phyloP scores from a whole-genome alignment of 2,329 filamentous ascomycete species.

The Pseudocercospora ulei region DNA sequence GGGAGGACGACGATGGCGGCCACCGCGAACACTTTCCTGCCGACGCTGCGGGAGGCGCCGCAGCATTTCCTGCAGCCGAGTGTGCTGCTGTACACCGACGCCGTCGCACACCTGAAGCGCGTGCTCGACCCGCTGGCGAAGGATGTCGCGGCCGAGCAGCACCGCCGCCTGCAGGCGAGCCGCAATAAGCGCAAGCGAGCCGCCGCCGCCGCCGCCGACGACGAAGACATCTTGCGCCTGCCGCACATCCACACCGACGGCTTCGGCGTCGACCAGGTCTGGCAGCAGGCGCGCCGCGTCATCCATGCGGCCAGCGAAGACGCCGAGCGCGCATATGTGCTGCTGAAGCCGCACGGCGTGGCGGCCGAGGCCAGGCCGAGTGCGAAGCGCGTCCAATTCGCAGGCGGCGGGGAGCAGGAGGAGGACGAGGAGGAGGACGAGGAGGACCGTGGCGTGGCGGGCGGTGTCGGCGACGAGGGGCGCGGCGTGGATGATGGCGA shows the following conservation, averaged over 20 bases:
- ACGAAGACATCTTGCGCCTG: slow-evolving; percentile 56
- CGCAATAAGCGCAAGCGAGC: slow-evolving; percentile 69
- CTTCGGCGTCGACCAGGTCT: slow-evolving; percentile 80
- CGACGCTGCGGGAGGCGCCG: slow-evolving; percentile 37
- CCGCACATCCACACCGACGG: slow-evolving; percentile 77
- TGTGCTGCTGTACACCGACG: slow-evolving; percentile 55
- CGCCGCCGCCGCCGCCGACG: slow-evolving; percentile 38
- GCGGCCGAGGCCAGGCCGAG: slow-evolving; percentile 29
- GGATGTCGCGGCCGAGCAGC: slow-evolving; percentile 63
- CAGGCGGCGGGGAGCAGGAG: slow-evolving; percentile 27
- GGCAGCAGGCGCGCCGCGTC: slow-evolving; percentile 83
- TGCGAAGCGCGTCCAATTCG: slow-evolving; percentile 22
- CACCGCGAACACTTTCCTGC: slow-evolving; percentile 17
- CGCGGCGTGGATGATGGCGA: slow-evolving; percentile 34
- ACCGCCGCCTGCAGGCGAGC: slow-evolving; percentile 54
- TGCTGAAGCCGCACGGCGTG: slow-evolving; percentile 21
- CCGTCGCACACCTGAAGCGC: slow-evolving; percentile 66
- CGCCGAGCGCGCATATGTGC: slow-evolving; percentile 43
- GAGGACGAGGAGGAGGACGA: slow-evolving; percentile 28
- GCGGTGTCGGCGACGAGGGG: slow-evolving; percentile 33
- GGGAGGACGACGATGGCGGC: too few relatives aligned
- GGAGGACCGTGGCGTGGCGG: slow-evolving; percentile 32
- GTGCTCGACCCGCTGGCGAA: slow-evolving; percentile 69
- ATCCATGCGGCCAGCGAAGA: slow-evolving; percentile 55
- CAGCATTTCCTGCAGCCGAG: slow-evolving; percentile 70